Evolutionary conservation across 495 filamentous ascomycete species (phyloP), one percentile per base, ranked within the genome.

Genomic region (Xylaria scruposa): DNA sequence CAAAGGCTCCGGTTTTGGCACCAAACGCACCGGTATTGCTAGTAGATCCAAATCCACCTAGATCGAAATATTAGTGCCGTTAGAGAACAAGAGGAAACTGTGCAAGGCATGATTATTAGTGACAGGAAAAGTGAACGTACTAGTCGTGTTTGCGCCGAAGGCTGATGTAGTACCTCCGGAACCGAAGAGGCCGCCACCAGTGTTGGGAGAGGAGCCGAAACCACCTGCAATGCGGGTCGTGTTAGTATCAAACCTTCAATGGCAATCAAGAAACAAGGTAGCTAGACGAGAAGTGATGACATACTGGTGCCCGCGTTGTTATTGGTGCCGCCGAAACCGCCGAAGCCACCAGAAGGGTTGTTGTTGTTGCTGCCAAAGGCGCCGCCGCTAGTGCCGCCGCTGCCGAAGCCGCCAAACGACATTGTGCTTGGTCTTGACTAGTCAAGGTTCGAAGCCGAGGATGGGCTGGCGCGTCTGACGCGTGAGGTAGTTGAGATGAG

Each of bases 311-410:
- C 60, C 1, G 68, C 75, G 44, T 75, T 77, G 73, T 67, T 76
- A 71, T 74, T 82, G 71, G 80, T 80, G 73, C 51, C 66, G 75
- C 80, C 78, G 33, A 81, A 86, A 26, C 85, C 85, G 64, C 79
- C 80, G 74, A 86, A 91, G 68, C 84, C 87, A 72, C 83, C 83
- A 67, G 84, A 85, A 72, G 86, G 64, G 54, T 73, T 79, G 38
- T 75, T 77, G 59, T 68, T 78, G 71, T 75, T 82, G 73, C 49
- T 72, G 76, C 81, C 77, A 46, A 80, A 85, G 26, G 84, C 84
- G 63, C 79, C 80, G 72, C 85, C 88, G 59, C 75, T 75, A 75
- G 84, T 72, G 65, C 75, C 70, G 53, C 58, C 72, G 53, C 53
- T 60, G 33, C 77, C 77, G 59, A 79, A 79, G 24, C 77, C 73